A percentile compares a stretch with the other conserved stretches of the same genome.
phyloP scores from a whole-genome alignment of 2,329 filamentous ascomycete species.

The Penicillium freii region DNA sequence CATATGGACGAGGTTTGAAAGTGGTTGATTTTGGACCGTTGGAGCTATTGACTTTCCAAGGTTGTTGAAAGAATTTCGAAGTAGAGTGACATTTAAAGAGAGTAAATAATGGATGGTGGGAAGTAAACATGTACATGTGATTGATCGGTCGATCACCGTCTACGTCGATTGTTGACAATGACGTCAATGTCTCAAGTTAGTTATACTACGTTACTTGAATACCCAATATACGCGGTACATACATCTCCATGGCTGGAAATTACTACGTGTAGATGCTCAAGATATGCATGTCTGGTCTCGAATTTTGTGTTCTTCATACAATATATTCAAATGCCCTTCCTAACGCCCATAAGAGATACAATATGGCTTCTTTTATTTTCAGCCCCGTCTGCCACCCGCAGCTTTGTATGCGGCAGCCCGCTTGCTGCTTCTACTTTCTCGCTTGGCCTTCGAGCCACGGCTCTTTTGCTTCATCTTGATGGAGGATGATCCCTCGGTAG shows the following conservation, averaged over 20 bases:
- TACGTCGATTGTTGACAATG: background rate
- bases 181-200: background rate
- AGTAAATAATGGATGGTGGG: background rate
- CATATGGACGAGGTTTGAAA: background rate
- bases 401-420: constrained; percentile 46
- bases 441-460: constrained; percentile 42
- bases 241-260: background rate
- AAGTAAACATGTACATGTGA: background rate
- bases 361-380: constrained; percentile 9
- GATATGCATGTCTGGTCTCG: background rate
- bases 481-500: constrained; percentile 33
- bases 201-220: no score
- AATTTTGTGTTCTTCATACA: constrained; percentile 2
- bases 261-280: background rate
- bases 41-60: background rate
- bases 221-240: background rate
- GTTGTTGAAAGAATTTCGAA: no score
- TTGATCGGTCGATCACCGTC: background rate
- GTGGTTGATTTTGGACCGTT: background rate
- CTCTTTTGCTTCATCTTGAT: constrained; percentile 41
- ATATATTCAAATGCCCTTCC: constrained; percentile 21
- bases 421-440: constrained; percentile 42
- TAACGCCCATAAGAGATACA: constrained; percentile 24
- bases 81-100: background rate
- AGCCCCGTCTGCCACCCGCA: constrained; percentile 34